Evolutionary conservation across 2,329 filamentous ascomycete species (phyloP), one percentile per base, ranked within the genome.

Genomic region (Exophiala sp.): DNA sequence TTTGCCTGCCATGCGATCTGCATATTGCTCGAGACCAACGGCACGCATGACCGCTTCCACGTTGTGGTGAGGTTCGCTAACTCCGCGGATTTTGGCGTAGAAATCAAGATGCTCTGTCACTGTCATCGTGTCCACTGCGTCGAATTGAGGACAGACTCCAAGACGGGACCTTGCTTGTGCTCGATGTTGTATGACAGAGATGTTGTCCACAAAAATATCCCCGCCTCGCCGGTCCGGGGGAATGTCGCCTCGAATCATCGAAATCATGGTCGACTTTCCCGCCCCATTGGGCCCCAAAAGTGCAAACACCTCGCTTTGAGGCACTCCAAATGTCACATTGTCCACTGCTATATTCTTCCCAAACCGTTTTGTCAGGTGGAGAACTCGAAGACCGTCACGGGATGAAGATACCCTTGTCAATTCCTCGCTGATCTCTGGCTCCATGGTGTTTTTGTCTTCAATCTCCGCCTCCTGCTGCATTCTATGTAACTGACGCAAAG

Each of bases 121-220:
- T 0, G 89, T 94, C 87, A 96, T 90, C 46, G 83, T 78, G 66
- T 96, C 91, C 71, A 95, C 84, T 7, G 90, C 90, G 63, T 89
- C 85, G 59, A 86, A 85, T 66, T 89, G 90, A 0, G 91, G 90
- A 61, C 90, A 96, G 0, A 96, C 90, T n/a, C 91, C 91, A 0
- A 96, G 77, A 60, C 88, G 80, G 1, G 79, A 74, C 43, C 90
- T 80, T 2, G 89, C 90, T 1, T 78, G 75, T 1, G 86, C 81
- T 10, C 88, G 80, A 55, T 84, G 78, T 45, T 76, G 77, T n/a
- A 79, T 80, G 41, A 95, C 84, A 4, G 86, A 88, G 5, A 82
- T 78, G 55, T 84, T 76, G 62, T 95, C 86, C 30, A 96, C 85
- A 35, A 88, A 77, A 3, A 96, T 80, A 50, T 94, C 86, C 24